Conservation (phyloP, 208 protist species). For the Acanthamoeba quina region DNA sequence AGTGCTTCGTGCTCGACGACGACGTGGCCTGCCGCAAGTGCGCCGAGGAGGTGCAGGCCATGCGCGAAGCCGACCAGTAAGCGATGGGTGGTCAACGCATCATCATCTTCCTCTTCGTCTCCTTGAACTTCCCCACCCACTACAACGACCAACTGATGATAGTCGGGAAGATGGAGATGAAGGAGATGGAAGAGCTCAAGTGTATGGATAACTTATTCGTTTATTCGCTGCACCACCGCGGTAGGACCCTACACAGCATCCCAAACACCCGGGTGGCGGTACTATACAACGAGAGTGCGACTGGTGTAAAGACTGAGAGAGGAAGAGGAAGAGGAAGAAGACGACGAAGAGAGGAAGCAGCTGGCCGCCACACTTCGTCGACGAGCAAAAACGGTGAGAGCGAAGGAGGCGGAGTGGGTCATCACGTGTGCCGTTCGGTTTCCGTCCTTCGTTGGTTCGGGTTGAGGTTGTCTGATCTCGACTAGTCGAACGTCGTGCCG, state of each 20-base stretch:
- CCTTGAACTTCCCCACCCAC: neutral
- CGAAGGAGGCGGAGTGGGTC: neutral
- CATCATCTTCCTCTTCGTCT: no score
- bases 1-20: constrained; percentile 3
- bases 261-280: constrained; percentile 8
- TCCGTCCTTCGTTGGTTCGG: neutral
- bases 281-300: constrained; percentile 25
- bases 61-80: neutral
- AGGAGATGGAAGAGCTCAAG: neutral
- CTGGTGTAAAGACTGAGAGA: neutral
- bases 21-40: constrained; percentile 26
- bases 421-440: neutral
- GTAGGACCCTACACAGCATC: constrained; percentile 51
- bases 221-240: constrained; percentile 51
- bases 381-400: neutral
- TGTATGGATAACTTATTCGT: neutral
- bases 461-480: neutral
- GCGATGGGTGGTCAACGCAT: neutral
- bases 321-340: neutral
- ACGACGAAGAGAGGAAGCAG: neutral
- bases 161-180: neutral
- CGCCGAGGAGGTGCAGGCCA: neutral
- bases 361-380: neutral
- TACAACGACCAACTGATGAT: neutral
- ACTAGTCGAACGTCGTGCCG: constrained; percentile 27